phyloP scores from a whole-genome alignment of 2,329 filamentous ascomycete genomes.

The Setomelanomma holmii region DNA sequence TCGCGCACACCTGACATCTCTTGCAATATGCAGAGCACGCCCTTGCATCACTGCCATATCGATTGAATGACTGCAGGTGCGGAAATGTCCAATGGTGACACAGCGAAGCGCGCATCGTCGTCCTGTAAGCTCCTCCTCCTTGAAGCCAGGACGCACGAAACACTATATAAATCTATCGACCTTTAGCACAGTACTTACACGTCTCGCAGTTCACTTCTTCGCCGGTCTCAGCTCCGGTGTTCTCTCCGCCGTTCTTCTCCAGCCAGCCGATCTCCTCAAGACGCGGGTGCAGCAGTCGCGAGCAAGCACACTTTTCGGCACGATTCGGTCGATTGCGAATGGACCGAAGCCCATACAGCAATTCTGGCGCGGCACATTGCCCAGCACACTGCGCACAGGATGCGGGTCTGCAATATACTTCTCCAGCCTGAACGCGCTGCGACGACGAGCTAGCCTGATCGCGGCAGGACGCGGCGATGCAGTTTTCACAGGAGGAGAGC shows the following conservation, averaged over 20 bases:
- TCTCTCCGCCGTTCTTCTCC: conserved; percentile 85
- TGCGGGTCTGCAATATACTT: conserved; percentile 96
- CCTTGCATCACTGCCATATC: conserved; percentile 19
- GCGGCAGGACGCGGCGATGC: conserved; percentile 23
- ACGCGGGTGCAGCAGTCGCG: conserved; percentile 92
- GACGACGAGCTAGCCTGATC: conserved; percentile 65
- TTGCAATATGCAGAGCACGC: conserved; percentile 3
- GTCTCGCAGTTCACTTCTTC: conserved; percentile 72
- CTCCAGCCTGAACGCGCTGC: conserved; percentile 81
- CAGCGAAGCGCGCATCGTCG: conserved; percentile 58
- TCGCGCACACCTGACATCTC: not conserved
- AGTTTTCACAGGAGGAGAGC: conserved; percentile 21
- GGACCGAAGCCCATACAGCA: conserved; percentile 71
- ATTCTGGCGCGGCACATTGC: conserved; percentile 92
- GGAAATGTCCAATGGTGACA: conserved; percentile 61
- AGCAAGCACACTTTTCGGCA: conserved; percentile 69
- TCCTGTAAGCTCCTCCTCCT: conserved; percentile 49
- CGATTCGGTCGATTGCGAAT: conserved; percentile 72
- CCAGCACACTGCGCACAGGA: conserved; percentile 91
- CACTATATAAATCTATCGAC: too few species aligned
- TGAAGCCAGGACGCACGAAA: too few species aligned
- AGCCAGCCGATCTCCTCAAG: conserved; percentile 95
- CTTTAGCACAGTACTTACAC: too few species aligned
- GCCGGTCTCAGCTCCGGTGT: conserved; percentile 89
- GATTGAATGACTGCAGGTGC: conserved; percentile 34